These are phyloP conservation scores for Boletus patriciae DNA, from an alignment of 768 basidiomycete species.

Conservation along the genomic window DNA sequence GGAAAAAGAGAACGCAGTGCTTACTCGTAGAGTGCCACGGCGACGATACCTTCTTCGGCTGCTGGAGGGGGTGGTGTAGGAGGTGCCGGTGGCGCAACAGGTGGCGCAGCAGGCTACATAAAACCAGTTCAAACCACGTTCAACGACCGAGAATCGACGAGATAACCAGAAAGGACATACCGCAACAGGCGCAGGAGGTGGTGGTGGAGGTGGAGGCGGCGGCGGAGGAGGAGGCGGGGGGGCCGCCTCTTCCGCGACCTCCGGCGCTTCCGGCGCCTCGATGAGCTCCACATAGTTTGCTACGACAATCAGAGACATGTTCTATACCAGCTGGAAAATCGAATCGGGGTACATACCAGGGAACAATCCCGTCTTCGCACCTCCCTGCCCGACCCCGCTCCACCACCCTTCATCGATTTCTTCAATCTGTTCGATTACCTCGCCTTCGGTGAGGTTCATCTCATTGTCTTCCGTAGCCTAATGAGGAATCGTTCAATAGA, in stretches of 20 bases:
- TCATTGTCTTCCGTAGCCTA: constrained; percentile 87
- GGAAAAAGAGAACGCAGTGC: constrained; percentile 23
- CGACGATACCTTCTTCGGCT: constrained; percentile 59
- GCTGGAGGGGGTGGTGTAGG: constrained; percentile 48
- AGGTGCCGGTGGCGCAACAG: constrained; percentile 32
- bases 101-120: constrained; percentile 32
- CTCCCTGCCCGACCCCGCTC: constrained; percentile 70
- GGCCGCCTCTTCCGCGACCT: constrained; percentile 41
- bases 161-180: constrained; percentile 25
- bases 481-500: neutral
- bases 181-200: constrained; percentile 38
- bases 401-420: constrained; percentile 92
- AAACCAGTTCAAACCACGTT: neutral
- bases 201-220: constrained; percentile 48
- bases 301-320: constrained; percentile 22
- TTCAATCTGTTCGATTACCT: constrained; percentile 78
- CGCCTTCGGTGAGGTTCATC: constrained; percentile 75
- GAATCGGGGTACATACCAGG: constrained; percentile 54
- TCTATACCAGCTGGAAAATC: neutral
- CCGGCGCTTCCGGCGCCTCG: constrained; percentile 44
- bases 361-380: constrained; percentile 75
- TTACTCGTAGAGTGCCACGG: constrained; percentile 71
- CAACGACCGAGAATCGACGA: neutral
- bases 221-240: constrained; percentile 63
- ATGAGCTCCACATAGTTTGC: constrained; percentile 88